A percentile compares a stretch with the other conserved stretches of the same genome.
Conservation (phyloP, 2,329 filamentous ascomycete genomes). For the Alternaria dauci region DNA sequence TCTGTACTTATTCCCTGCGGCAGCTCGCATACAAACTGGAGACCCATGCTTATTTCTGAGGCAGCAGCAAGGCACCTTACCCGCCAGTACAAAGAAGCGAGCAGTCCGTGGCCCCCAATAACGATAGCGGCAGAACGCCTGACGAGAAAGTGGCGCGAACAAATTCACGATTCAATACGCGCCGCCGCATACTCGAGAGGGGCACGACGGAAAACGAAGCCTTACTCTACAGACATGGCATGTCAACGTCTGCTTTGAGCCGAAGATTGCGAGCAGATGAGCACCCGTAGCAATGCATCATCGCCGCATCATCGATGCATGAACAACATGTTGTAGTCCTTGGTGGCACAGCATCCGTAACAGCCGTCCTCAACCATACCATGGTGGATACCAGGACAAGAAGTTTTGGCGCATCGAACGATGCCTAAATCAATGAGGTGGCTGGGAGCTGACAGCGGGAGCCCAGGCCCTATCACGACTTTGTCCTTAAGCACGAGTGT, state of each 20-base stretch:
- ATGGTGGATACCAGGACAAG: neutral
- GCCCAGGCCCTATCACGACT: neutral
- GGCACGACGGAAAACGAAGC: neutral
- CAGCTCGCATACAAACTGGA: conserved; percentile 8
- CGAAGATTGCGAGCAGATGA: neutral
- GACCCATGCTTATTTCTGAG: conserved; percentile 4
- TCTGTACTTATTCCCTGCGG: conserved; percentile 16
- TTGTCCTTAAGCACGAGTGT: neutral
- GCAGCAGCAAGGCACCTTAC: conserved; percentile 6
- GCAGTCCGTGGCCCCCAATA: conserved; percentile 13
- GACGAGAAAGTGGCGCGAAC: conserved; percentile 7
- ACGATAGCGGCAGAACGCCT: conserved; percentile 7
- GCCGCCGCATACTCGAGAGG: conserved; percentile 10
- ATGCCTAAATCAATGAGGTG: conserved; percentile 4
- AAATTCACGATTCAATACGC: conserved; percentile 3
- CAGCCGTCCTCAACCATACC: neutral
- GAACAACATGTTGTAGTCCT: neutral
- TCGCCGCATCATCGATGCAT: neutral
- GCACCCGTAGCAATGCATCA: neutral
- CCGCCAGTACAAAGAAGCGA: conserved; percentile 8
- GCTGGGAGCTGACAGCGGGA: conserved; percentile 10
- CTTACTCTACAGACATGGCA: neutral
- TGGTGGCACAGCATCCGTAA: neutral
- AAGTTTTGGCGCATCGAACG: conserved; percentile 1
- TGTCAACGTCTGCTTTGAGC: neutral